Evolutionary conservation across 257 asterid genomes (phyloP).

Genomic region (Capsicum chinense): DNA sequence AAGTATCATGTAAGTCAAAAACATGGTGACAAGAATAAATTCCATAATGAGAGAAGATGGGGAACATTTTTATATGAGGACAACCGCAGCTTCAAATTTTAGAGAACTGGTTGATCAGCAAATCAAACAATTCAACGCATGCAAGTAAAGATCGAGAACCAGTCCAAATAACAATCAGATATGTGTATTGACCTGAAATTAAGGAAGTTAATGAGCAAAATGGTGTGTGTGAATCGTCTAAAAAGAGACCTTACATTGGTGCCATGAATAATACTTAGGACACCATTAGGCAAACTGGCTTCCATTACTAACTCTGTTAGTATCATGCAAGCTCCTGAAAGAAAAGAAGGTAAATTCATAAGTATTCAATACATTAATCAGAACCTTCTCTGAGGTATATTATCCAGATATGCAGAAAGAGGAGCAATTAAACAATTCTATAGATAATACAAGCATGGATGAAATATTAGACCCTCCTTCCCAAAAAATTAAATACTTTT

Average conservation of each 20-base stretch:
- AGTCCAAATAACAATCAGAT: background rate
- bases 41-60: background rate
- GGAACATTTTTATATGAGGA: slow-evolving; percentile 2
- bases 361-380: slow-evolving; percentile 9
- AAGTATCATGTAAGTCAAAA: background rate
- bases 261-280: slow-evolving; percentile 85
- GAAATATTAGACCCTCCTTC: background rate
- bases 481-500: background rate
- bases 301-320: slow-evolving; percentile 96
- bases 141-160: slow-evolving; percentile 29
- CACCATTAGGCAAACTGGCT: slow-evolving; percentile 96
- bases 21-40: background rate
- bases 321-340: slow-evolving; percentile 89
- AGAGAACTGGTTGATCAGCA: background rate
- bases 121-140: background rate
- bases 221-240: slow-evolving; percentile 25
- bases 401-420: background rate
- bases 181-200: background rate
- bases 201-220: background rate
- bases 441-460: background rate
- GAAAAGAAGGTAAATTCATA: slow-evolving; percentile 25
- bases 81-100: background rate
- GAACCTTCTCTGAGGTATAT: background rate
- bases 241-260: slow-evolving; percentile 53
- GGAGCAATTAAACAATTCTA: background rate